Percentiles rank a stretch among this genome's conserved stretches.
Conservation (phyloP, 1,284 basidiomycete genomes). For the Naganishia sp. region DNA sequence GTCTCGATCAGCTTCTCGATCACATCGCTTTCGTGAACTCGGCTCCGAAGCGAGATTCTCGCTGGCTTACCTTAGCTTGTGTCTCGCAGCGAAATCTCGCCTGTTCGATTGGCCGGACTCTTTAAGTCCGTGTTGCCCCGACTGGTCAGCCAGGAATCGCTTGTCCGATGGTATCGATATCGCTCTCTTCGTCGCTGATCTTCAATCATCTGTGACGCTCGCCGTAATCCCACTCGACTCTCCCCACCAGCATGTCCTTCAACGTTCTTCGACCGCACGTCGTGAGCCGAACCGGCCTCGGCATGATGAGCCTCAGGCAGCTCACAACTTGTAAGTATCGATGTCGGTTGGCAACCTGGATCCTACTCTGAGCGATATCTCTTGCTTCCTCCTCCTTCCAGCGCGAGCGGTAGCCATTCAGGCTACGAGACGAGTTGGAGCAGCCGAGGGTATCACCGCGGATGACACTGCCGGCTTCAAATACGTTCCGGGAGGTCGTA, state of each 20-base stretch:
- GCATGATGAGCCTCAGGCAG: constrained; percentile 27
- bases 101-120: constrained; percentile 21
- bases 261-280: constrained; percentile 25
- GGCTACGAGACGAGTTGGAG: constrained; percentile 18
- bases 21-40: not conserved
- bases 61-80: not conserved
- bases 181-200: not conserved
- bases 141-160: constrained; percentile 12
- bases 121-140: constrained; percentile 21
- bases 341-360: not conserved
- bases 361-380: not conserved
- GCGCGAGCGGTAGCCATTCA: constrained; percentile 27
- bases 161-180: constrained; percentile 17
- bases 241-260: constrained; percentile 24
- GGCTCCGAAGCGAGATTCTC: not conserved
- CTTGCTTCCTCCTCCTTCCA: not conserved
- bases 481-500: constrained; percentile 54
- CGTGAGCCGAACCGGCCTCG: constrained; percentile 29
- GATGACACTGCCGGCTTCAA: constrained; percentile 53
- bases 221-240: not conserved
- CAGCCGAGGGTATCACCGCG: constrained; percentile 41
- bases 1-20: not conserved
- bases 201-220: not conserved
- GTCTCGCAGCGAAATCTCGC: constrained; percentile 1
- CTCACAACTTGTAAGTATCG: constrained; percentile 31